A percentile compares a stretch with the other conserved stretches of the same genome.
Evolutionary conservation across 1,284 basidiomycete species (phyloP).

Genomic region (Rhodotorula sp.): DNA sequence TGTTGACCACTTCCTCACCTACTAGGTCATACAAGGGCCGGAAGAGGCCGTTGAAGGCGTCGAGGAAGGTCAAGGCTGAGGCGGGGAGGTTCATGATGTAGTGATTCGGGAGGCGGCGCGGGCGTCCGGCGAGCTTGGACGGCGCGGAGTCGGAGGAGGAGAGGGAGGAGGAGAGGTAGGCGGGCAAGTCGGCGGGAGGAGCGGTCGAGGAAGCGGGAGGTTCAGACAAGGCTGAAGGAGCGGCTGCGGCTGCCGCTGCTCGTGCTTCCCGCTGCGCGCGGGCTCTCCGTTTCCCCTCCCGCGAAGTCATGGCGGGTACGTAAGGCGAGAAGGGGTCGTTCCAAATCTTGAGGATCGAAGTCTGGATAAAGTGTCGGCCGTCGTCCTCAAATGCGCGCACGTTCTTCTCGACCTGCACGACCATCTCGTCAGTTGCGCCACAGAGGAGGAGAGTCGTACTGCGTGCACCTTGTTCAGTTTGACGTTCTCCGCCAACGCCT

Average conservation of each 20-base stretch:
- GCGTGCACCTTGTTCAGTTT: constrained; percentile 65
- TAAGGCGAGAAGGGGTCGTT: constrained; percentile 62
- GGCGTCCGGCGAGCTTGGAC: constrained; percentile 11
- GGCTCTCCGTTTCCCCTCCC: constrained; percentile 50
- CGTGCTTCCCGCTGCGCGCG: constrained; percentile 10
- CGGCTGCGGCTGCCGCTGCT: constrained; percentile 1
- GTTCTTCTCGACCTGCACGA: constrained; percentile 62
- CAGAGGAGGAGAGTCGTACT: background rate
- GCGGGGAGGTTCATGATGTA: constrained; percentile 98
- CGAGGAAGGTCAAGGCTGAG: constrained; percentile 83
- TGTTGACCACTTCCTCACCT: constrained; percentile 48
- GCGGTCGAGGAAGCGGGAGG: background rate
- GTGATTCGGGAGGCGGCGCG: constrained; percentile 64
- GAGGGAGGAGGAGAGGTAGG: background rate
- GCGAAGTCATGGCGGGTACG: constrained; percentile 55
- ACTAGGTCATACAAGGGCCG: constrained; percentile 48
- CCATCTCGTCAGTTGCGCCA: background rate
- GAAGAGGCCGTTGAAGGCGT: constrained; percentile 77
- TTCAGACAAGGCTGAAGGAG: background rate
- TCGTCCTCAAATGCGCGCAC: constrained; percentile 74
- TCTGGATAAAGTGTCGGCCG: constrained; percentile 76
- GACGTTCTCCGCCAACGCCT: constrained; percentile 74
- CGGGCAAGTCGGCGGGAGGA: constrained; percentile 6
- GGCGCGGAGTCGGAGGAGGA: background rate
- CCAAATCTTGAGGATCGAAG: constrained; percentile 58